phyloP scores from a whole-genome alignment of 352 stramenopile genomes.

The Blastocystis sp. region DNA sequence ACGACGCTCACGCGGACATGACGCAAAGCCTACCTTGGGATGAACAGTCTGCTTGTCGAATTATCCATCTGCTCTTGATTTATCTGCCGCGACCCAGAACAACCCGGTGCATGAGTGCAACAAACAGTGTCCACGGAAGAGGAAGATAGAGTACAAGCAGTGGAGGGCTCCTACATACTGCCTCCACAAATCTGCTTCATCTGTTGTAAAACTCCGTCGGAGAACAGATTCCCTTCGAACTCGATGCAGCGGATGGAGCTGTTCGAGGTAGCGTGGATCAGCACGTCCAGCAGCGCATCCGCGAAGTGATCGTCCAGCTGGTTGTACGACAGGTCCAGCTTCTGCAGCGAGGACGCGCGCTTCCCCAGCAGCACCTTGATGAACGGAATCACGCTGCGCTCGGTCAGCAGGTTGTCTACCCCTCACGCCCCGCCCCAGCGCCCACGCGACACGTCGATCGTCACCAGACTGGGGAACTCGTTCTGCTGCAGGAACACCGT shows the following conservation, averaged over 20 bases:
- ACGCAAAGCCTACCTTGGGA: conserved; percentile 21
- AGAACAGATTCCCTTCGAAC: conserved; percentile 60
- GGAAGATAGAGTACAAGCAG: background rate
- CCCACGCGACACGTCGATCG: conserved; percentile 48
- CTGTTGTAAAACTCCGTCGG: conserved; percentile 29
- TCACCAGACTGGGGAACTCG: conserved; percentile 26
- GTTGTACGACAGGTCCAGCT: conserved; percentile 56
- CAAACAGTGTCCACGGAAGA: background rate
- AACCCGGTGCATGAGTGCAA: background rate
- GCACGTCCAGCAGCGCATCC: conserved; percentile 44
- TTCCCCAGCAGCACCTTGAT: conserved; percentile 50
- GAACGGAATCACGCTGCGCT: conserved; percentile 56
- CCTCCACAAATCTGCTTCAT: conserved; percentile 65
- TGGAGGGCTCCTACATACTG: background rate
- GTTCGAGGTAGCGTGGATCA: conserved; percentile 18
- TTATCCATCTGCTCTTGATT: conserved; percentile 62
- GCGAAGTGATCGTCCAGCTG: conserved; percentile 60
- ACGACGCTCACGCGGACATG: background rate
- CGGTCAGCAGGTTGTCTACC: conserved; percentile 58
- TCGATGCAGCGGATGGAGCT: conserved; percentile 38
- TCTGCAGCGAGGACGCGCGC: conserved; percentile 21
- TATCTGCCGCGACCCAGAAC: background rate
- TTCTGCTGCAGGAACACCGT: conserved; percentile 40
- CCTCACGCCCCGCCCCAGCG: background rate
- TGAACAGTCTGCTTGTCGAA: conserved; percentile 49